Evolutionary conservation across 129 eudicot genomes (phyloP).

Genomic region (Lactuca saligna): DNA sequence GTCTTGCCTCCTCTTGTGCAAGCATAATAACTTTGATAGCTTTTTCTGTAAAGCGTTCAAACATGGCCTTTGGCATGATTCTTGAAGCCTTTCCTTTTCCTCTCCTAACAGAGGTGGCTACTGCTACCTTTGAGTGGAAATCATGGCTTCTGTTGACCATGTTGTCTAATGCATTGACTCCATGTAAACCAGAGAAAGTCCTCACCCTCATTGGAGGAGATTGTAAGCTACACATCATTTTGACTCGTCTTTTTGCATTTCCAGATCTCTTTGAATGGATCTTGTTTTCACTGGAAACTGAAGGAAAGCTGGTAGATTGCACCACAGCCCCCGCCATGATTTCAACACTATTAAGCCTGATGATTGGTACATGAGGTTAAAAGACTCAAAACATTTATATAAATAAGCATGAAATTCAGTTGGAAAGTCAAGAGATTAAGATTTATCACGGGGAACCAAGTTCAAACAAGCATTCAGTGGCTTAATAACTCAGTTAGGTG

Average conservation of each 20-base stretch:
- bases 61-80: constrained; percentile 69
- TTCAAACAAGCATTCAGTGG: no score
- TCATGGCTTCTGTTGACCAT: constrained; percentile 42
- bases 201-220: constrained; percentile 44
- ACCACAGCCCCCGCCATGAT: constrained; percentile 78
- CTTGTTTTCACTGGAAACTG: constrained; percentile 52
- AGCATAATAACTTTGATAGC: constrained; percentile 95
- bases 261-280: constrained; percentile 50
- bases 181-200: constrained; percentile 66
- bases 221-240: constrained; percentile 48
- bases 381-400: no score
- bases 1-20: constrained; percentile 95
- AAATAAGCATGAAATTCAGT: no score
- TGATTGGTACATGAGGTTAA: no score
- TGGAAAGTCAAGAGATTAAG: no score
- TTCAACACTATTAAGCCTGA: constrained; percentile 18
- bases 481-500: no score
- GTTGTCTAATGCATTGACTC: constrained; percentile 66
- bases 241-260: constrained; percentile 46
- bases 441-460: no score
- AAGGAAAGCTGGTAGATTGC: constrained; percentile 79
- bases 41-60: constrained; percentile 90
- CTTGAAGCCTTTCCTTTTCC: constrained; percentile 52
- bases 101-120: constrained; percentile 48
- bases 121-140: constrained; percentile 68